Percentiles rank a stretch among this genome's conserved stretches.
phyloP scores from a whole-genome alignment of 345 rosid genomes.

The Gossypium mustelinum region DNA sequence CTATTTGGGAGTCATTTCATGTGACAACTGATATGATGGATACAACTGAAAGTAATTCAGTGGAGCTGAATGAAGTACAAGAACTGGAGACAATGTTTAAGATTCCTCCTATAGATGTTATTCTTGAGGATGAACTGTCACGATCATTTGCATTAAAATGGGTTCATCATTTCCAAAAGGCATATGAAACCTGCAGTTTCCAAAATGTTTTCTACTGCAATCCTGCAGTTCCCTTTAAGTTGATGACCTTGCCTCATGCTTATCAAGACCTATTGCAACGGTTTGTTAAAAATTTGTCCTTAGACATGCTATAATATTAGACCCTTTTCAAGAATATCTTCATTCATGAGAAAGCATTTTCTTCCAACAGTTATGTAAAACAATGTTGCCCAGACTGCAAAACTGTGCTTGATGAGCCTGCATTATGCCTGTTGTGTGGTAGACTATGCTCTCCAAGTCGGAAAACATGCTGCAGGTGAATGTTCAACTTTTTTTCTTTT shows the following conservation, averaged over 20 bases:
- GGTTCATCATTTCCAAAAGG: slow-evolving; percentile 58
- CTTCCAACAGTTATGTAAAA: slow-evolving; percentile 62
- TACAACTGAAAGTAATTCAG: slow-evolving; percentile 23
- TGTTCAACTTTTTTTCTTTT: slow-evolving; percentile 16
- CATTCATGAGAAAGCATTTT: slow-evolving; percentile 13
- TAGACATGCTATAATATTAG: slow-evolving; percentile 14
- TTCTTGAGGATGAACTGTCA: slow-evolving; percentile 50
- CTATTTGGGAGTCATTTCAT: slow-evolving; percentile 33
- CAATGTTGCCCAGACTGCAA: slow-evolving; percentile 62
- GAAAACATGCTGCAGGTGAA: slow-evolving; percentile 87
- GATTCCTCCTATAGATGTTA: slow-evolving; percentile 57
- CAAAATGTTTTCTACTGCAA: slow-evolving; percentile 38
- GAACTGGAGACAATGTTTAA: slow-evolving; percentile 70
- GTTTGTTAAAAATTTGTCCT: slow-evolving; percentile 37
- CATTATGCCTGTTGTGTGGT: slow-evolving; percentile 86
- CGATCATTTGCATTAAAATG: slow-evolving; percentile 52
- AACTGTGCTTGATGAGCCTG: slow-evolving; percentile 53
- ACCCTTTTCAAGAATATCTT: slow-evolving; percentile 1
- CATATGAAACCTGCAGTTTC: slow-evolving; percentile 33
- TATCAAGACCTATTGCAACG: slow-evolving; percentile 85
- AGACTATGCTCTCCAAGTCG: slow-evolving; percentile 69
- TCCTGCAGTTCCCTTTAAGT: slow-evolving; percentile 75
- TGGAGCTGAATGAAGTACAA: slow-evolving; percentile 58
- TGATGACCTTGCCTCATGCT: slow-evolving; percentile 71
- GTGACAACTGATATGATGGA: slow-evolving; percentile 33